These are phyloP conservation scores for Candida ovalis DNA, from an alignment of 805 yeast genomes.

Conservation along the genomic window DNA sequence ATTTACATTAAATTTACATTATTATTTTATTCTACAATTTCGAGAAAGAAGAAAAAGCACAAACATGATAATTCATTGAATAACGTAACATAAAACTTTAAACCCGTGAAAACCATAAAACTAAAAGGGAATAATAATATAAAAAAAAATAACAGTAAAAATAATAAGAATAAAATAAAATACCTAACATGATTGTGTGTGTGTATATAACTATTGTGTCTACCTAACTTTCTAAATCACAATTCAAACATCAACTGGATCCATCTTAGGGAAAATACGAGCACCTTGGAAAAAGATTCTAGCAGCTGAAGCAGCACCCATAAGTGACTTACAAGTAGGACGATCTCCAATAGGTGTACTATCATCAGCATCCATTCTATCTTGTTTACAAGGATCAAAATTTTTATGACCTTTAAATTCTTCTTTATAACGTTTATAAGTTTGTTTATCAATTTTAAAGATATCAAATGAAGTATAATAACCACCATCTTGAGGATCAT, in stretches of 20 bases:
- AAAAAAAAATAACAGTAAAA: no score
- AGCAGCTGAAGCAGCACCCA: slow-evolving; percentile 66
- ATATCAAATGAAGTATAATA: slow-evolving; percentile 60
- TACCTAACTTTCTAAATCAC: neutral
- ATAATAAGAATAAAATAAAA: no score
- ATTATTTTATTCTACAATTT: no score
- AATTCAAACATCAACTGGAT: slow-evolving; percentile 11
- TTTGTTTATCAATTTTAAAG: slow-evolving; percentile 45
- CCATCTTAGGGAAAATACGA: slow-evolving; percentile 42
- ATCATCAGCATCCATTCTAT: slow-evolving; percentile 44
- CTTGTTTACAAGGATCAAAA: slow-evolving; percentile 48
- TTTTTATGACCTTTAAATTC: slow-evolving; percentile 54
- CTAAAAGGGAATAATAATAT: neutral
- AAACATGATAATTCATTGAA: no score
- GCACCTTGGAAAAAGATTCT: slow-evolving; percentile 67
- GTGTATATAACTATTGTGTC: no score
- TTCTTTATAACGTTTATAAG: slow-evolving; percentile 45
- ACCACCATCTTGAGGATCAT: slow-evolving; percentile 55
- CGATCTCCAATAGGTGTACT: slow-evolving; percentile 24
- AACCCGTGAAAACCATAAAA: neutral
- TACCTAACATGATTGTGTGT: no score
- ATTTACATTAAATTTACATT: no score
- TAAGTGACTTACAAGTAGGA: slow-evolving; percentile 39
- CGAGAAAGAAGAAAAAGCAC: neutral
- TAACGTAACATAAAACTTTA: no score